Evolutionary conservation across 2,329 filamentous ascomycete genomes (phyloP), one percentile per base, ranked within the genome.

Genomic region (Karstenula rhodostoma): DNA sequence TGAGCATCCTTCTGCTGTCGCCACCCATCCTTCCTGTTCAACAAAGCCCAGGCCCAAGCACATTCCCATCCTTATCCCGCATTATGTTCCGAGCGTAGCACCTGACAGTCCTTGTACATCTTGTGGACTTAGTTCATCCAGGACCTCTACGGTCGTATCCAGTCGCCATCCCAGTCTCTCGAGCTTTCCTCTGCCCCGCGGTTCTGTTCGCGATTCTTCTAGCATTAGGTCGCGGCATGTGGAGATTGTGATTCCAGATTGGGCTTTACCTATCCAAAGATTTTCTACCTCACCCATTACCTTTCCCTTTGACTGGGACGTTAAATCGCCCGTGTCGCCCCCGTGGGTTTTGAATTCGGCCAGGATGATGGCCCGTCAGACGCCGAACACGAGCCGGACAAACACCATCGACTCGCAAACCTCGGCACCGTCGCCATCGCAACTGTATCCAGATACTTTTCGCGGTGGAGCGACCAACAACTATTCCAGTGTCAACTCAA

Each of bases 361-460:
- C 64, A 77, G 49, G 22, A 52, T 75, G 57, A 82, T 82, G 78
- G 77, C 80, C 62, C 74, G 75, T 43, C 74, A 77, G 46, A 79
- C 79, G 52, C 76, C 79, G 54, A 77, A 76, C 53, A 77, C 76
- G 54, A 82, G 79, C 70, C 76, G 80, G 42, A 77, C 79, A 40
- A 82, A 78, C 65, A 83, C 80, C 27, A 79, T 83, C 62, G 81
- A 83, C 67, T 82, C 82, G 12, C 78, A 77, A 48, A 80, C 74
- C 15, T 80, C 80, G 13, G 74, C 76, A 13, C 80, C 80, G 4
- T 80, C 81, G 10, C 78, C 80, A 12, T 76, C 77, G 22, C 77
- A 79, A 59, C 66, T 81, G 1, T 78, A 79, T 61, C 66, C 77
- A 1, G 73, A 72, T 29, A 68, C 70, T 1, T 71, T 72, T 40